Conservation (phyloP, 139 green algal genomes). For the Volvox africanus region DNA sequence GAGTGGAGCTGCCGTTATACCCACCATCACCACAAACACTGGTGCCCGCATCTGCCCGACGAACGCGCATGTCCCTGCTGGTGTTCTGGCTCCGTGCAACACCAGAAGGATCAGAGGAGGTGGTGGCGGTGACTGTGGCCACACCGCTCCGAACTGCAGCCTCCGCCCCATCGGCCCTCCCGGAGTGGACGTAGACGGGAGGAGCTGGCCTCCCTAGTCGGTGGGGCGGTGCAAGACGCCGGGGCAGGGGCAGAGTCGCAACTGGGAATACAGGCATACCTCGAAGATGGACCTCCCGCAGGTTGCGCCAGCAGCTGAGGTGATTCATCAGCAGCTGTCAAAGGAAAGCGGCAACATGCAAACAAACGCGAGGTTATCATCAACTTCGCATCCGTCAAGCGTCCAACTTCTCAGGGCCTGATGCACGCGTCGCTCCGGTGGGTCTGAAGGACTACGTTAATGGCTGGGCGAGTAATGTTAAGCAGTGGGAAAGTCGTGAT, state of each 20-base stretch:
- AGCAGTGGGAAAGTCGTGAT: no score
- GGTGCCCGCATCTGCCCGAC: background rate
- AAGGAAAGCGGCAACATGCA: no score
- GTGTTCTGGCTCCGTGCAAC: background rate
- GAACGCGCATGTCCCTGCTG: background rate
- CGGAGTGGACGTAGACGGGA: no score
- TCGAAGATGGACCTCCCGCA: background rate
- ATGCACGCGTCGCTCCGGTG: no score
- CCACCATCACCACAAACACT: background rate
- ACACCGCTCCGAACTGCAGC: background rate
- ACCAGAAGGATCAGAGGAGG: background rate
- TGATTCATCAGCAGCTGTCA: constrained; percentile 5
- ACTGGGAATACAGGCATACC: constrained; percentile 14
- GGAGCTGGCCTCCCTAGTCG: background rate
- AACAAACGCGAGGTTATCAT: no score
- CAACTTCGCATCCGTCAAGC: no score
- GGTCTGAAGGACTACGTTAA: no score
- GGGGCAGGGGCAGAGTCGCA: background rate
- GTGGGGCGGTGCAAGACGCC: background rate
- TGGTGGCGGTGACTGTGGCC: background rate
- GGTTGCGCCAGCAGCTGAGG: constrained; percentile 23
- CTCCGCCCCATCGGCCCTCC: no score
- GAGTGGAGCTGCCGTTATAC: background rate
- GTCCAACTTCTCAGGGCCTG: no score
- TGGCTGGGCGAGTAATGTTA: no score